These are phyloP conservation scores for Fraxinus greggii DNA, from an alignment of 305 asterid genomes.

Conservation along the genomic window DNA sequence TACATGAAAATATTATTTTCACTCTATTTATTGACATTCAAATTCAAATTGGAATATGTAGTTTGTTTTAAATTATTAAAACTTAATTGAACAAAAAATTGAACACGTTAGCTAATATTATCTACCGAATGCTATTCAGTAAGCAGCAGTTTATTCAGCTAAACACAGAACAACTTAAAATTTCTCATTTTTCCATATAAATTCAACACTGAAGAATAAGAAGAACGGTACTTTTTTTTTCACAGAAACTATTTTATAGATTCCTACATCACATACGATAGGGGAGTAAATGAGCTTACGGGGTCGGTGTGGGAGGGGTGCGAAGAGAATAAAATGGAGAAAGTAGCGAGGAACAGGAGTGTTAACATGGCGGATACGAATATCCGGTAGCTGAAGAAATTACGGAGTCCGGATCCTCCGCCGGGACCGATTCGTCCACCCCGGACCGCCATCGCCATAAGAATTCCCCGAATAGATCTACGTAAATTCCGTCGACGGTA, in stretches of 20 bases:
- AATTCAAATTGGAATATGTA: neutral
- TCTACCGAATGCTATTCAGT: neutral
- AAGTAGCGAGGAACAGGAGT: constrained; percentile 70
- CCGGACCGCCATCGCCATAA: constrained; percentile 82
- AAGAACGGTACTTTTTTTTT: neutral
- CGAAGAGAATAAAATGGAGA: constrained; percentile 75
- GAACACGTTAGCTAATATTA: neutral
- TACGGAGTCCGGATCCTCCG: constrained; percentile 63
- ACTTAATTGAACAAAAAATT: neutral
- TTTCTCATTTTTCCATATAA: neutral
- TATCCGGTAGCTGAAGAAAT: constrained; percentile 80
- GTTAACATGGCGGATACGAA: constrained; percentile 80
- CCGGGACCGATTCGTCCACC: constrained; percentile 62
- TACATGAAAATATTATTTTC: neutral
- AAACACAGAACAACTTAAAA: neutral
- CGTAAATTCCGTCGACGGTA: constrained; percentile 4
- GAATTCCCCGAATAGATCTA: constrained; percentile 35
- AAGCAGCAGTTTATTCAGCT: neutral
- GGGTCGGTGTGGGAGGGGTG: constrained; percentile 53
- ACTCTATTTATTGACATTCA: neutral
- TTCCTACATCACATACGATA: neutral
- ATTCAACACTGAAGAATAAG: neutral
- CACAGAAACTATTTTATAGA: neutral
- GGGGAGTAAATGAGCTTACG: constrained; percentile 35
- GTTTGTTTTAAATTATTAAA: neutral